Evolutionary conservation across 768 basidiomycete species (phyloP), one percentile per base, ranked within the genome.

Genomic region (Lentinula detonsa): DNA sequence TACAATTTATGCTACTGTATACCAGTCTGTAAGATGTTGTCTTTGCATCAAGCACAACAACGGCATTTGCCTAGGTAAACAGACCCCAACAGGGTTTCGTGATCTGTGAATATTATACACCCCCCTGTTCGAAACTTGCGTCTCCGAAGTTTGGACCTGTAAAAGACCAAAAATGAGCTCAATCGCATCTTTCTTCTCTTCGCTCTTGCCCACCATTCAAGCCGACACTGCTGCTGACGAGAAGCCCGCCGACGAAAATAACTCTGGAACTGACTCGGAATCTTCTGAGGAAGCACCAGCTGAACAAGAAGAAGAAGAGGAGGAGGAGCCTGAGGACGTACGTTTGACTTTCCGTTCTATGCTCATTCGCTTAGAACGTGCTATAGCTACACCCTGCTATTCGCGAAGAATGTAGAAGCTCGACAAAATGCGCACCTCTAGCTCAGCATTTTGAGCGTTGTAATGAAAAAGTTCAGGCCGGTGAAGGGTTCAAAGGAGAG

Each of bases 401-500:
- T 62, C 82, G 87, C 59, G 91, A 92, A 48, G 88, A 91, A 66
- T 93, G 91, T 74, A 80, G 88, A 68, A 72, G 81, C 63, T 75
- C 84, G 35, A 66, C 81, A 3, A 84, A 87, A 65, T 95, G 94
- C 65, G 83, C 81, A 42, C 74, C 84, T 40, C 72, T 87, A 60
- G 78, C 87, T 42, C 85, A 89, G 69, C 95, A 96, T 76, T 96
- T 95, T 73, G 82, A 88, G 62, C 91, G 95, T 70, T 96, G 95
- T 74, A 83, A 91, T 71, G 90, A 95, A 74, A 95, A 93, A 76
- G 87, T 97, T 51, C 74, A 85, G 62, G 80, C 78, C 34, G 95
- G 94, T 31, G 70, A 94, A 68, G 94, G 93, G 42, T 93, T 82
- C 83, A 87, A 91, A 71, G 86, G 86, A 64, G 95, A 96, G 79